Evolutionary conservation across 1,139 yeast species (phyloP).

Genomic region (Starmera stellimalicola): DNA sequence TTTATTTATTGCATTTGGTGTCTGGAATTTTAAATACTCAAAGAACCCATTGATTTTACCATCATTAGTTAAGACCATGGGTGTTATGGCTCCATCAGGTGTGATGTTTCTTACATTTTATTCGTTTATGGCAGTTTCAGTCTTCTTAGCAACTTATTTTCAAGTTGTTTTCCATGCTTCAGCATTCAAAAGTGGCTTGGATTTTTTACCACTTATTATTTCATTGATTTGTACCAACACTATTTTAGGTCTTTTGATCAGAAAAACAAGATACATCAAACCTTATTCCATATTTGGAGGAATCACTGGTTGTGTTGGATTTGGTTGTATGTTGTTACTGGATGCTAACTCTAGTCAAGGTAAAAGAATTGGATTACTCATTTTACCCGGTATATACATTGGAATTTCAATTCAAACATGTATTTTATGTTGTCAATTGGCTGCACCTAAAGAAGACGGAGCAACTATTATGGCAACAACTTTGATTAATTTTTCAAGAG

Average conservation of each 20-base stretch:
- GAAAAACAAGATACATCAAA: conserved; percentile 39
- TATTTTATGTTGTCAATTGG: conserved; percentile 42
- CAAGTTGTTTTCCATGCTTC: conserved; percentile 39
- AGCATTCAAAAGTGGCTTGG: conserved; percentile 52
- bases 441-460: conserved; percentile 44
- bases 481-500: conserved; percentile 35
- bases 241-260: conserved; percentile 35
- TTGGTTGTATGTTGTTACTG: conserved; percentile 39
- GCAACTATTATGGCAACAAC: conserved; percentile 42
- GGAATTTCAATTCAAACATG: conserved; percentile 49
- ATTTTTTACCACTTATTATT: conserved; percentile 44
- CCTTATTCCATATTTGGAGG: conserved; percentile 37
- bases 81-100: conserved; percentile 26
- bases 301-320: conserved; percentile 37
- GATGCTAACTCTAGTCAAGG: conserved; percentile 27
- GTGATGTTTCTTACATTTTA: conserved; percentile 32
- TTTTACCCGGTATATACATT: conserved; percentile 44
- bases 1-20: conserved; percentile 27
- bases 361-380: conserved; percentile 41
- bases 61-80: conserved; percentile 29
- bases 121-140: conserved; percentile 34
- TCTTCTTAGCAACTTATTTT: conserved; percentile 45
- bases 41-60: conserved; percentile 36
- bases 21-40: conserved; percentile 40
- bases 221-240: conserved; percentile 41